phyloP scores from a whole-genome alignment of 331 rosid species.

The Pyrus hybrid region DNA sequence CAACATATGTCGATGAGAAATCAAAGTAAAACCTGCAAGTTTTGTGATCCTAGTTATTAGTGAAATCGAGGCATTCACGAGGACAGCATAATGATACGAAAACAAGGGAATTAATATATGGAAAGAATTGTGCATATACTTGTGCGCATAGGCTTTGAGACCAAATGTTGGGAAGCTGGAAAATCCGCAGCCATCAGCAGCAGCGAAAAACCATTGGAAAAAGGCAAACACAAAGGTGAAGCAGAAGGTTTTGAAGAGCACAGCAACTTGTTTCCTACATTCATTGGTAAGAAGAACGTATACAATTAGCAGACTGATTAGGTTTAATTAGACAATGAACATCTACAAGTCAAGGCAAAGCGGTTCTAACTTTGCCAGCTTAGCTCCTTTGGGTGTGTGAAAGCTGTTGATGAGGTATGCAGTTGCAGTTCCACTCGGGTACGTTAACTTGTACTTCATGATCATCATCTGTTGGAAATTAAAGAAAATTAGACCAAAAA shows the following conservation, averaged over 20 bases:
- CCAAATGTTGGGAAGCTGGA: constrained; percentile 67
- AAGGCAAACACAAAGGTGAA: constrained; percentile 46
- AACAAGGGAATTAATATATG: neutral
- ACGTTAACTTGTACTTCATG: constrained; percentile 58
- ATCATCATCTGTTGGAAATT: constrained; percentile 51
- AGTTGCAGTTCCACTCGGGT: constrained; percentile 94
- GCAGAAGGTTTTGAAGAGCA: constrained; percentile 55
- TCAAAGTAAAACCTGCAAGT: constrained; percentile 59
- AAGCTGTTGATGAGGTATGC: constrained; percentile 72
- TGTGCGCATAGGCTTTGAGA: constrained; percentile 43
- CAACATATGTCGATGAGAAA: constrained; percentile 69
- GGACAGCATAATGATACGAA: no score
- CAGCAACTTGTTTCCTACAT: constrained; percentile 54
- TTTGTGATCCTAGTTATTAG: neutral
- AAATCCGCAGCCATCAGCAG: constrained; percentile 60
- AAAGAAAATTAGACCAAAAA: neutral
- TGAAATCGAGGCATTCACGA: neutral
- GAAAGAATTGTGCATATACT: constrained; percentile 11
- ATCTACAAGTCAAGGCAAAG: neutral
- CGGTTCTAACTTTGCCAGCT: constrained; percentile 48
- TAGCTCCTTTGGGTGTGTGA: constrained; percentile 84
- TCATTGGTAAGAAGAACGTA: neutral
- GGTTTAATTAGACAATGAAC: neutral
- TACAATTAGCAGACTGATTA: neutral
- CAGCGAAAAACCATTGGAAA: constrained; percentile 70